These are phyloP conservation scores for Heliamphora ciliata DNA, from an alignment of 179 eudicot species.

Conservation along the genomic window DNA sequence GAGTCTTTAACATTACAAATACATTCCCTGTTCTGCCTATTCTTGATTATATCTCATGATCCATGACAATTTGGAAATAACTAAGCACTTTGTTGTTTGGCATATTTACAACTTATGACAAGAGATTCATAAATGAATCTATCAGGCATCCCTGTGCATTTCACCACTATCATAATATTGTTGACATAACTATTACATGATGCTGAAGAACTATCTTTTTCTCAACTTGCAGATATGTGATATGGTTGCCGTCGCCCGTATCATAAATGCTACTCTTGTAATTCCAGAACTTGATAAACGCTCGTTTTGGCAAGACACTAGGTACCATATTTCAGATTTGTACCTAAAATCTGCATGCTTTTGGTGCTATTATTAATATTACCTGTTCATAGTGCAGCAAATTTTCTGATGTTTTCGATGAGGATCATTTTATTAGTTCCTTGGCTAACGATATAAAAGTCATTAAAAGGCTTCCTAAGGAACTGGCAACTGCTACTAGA, in stretches of 20 bases:
- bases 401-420: constrained; percentile 87
- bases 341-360: constrained; percentile 12
- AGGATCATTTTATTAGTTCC: constrained; percentile 68
- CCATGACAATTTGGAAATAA: background rate
- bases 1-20: background rate
- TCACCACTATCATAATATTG: background rate
- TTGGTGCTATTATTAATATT: constrained; percentile 10
- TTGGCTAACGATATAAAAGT: constrained; percentile 72
- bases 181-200: background rate
- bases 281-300: constrained; percentile 93
- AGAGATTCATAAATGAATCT: background rate
- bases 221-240: constrained; percentile 74
- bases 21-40: background rate
- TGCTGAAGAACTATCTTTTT: constrained; percentile 3
- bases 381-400: constrained; percentile 54
- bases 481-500: constrained; percentile 53
- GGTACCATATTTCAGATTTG: constrained; percentile 32
- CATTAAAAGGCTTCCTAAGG: constrained; percentile 56
- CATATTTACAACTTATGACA: background rate
- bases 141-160: background rate
- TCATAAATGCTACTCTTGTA: constrained; percentile 90
- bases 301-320: constrained; percentile 92
- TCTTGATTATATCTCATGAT: background rate
- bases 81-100: background rate
- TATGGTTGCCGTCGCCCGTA: constrained; percentile 96